These are phyloP conservation scores for Arthroderma sp. DNA, from an alignment of 2,329 filamentous ascomycete genomes.

Conservation along the genomic window DNA sequence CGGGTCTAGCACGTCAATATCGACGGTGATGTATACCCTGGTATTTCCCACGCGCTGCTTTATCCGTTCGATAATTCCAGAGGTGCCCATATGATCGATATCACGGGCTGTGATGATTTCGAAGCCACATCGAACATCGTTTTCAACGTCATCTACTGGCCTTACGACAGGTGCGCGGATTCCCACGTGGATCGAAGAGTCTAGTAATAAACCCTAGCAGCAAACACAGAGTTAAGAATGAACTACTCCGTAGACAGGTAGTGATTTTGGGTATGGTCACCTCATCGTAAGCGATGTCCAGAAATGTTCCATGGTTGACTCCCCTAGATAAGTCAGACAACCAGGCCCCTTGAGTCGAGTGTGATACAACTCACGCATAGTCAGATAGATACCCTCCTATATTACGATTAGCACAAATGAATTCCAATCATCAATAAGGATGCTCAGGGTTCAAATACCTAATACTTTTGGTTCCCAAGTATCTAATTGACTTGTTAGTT, in stretches of 20 bases:
- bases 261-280: conserved; percentile 44
- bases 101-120: conserved; percentile 66
- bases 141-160: conserved; percentile 35
- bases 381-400: conserved; percentile 37
- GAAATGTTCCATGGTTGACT: conserved; percentile 84
- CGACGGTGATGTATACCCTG: conserved; percentile 71
- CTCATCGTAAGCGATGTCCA: conserved; percentile 74
- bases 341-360: background rate
- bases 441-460: conserved; percentile 2
- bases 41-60: conserved; percentile 58
- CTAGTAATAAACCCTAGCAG: conserved; percentile 43
- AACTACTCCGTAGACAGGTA: conserved; percentile 64
- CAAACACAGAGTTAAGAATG: conserved; percentile 58
- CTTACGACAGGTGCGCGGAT: conserved; percentile 41
- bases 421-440: too few relatives aligned
- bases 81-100: conserved; percentile 66
- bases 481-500: conserved; percentile 30
- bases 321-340: conserved; percentile 46
- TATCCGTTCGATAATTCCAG: conserved; percentile 58
- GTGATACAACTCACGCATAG: conserved; percentile 34
- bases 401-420: too few relatives aligned
- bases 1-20: conserved; percentile 71
- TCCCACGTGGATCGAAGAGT: conserved; percentile 44
- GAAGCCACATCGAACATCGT: conserved; percentile 62
- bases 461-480: conserved; percentile 59